These are phyloP conservation scores for Coemansia sp. DNA, from an alignment of 192 early-diverging fungal genomes.

Conservation along the genomic window DNA sequence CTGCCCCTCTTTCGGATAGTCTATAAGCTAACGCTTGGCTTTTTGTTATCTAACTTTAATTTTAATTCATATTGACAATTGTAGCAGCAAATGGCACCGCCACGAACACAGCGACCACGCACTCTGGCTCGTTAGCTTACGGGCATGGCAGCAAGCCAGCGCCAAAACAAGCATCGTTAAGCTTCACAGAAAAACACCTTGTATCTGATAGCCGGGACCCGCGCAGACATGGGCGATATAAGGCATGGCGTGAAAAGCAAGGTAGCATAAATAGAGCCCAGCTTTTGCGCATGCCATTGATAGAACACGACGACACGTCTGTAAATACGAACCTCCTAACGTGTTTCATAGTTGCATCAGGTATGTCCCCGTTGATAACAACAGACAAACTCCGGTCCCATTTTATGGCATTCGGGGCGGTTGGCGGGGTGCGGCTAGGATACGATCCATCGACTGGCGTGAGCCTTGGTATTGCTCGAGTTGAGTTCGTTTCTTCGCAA, in stretches of 20 bases:
- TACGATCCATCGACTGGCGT: conserved; percentile 53
- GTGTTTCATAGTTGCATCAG: conserved; percentile 36
- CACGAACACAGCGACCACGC: background rate
- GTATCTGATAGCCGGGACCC: conserved; percentile 20
- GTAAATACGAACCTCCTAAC: conserved; percentile 11
- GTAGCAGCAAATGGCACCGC: background rate
- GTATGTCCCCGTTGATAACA: conserved; percentile 52
- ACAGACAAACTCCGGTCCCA: conserved; percentile 40
- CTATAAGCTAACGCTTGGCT: too few relatives aligned
- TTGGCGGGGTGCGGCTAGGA: conserved; percentile 39
- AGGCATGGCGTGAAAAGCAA: conserved; percentile 33
- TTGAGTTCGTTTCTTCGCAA: conserved; percentile 33
- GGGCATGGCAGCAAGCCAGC: background rate
- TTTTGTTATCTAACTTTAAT: background rate
- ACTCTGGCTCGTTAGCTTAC: background rate
- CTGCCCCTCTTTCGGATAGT: too few relatives aligned
- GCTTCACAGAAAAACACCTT: background rate
- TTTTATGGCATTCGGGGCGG: conserved; percentile 45
- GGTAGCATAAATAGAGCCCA: background rate
- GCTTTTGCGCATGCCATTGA: conserved; percentile 37
- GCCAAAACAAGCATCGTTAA: background rate
- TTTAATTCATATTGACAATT: background rate
- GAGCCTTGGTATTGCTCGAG: conserved; percentile 52
- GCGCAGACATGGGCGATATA: conserved; percentile 20
- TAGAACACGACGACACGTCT: conserved; percentile 39